Conservation (phyloP, 805 yeast genomes). For the Limtongozyma cylindracea region DNA sequence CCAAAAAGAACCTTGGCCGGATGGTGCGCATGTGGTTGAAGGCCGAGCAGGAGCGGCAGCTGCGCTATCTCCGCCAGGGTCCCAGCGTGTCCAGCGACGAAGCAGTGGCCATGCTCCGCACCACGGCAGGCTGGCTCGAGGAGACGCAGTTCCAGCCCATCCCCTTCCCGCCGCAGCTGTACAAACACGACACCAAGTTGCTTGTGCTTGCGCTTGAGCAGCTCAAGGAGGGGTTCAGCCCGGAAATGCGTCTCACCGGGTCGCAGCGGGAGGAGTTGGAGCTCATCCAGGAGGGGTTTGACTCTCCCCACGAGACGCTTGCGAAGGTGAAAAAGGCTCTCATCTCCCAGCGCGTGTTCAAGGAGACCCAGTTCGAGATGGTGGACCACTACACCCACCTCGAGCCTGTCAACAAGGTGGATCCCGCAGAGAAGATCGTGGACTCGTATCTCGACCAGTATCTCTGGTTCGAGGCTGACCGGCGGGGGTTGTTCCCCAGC, state of each 20-base stretch:
- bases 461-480: constrained; percentile 87
- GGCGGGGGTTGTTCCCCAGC: constrained; percentile 68
- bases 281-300: constrained; percentile 86
- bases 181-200: constrained; percentile 82
- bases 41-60: constrained; percentile 77
- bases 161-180: constrained; percentile 80
- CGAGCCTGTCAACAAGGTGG: constrained; percentile 68
- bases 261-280: constrained; percentile 84
- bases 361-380: constrained; percentile 72
- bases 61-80: constrained; percentile 55
- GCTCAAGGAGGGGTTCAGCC: constrained; percentile 49
- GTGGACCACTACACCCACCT: constrained; percentile 73
- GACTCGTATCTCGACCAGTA: constrained; percentile 94
- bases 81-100: constrained; percentile 72
- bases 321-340: constrained; percentile 63
- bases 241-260: constrained; percentile 54
- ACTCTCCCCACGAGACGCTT: constrained; percentile 83
- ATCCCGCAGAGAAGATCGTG: constrained; percentile 83
- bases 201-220: constrained; percentile 75
- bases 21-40: constrained; percentile 82
- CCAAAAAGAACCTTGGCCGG: constrained; percentile 80
- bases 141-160: constrained; percentile 63
- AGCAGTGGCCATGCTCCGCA: constrained; percentile 67
- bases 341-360: constrained; percentile 75
- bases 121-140: constrained; percentile 84